These are phyloP conservation scores for Alternaria sp. DNA, from an alignment of 2,329 filamentous ascomycete genomes.

Conservation along the genomic window DNA sequence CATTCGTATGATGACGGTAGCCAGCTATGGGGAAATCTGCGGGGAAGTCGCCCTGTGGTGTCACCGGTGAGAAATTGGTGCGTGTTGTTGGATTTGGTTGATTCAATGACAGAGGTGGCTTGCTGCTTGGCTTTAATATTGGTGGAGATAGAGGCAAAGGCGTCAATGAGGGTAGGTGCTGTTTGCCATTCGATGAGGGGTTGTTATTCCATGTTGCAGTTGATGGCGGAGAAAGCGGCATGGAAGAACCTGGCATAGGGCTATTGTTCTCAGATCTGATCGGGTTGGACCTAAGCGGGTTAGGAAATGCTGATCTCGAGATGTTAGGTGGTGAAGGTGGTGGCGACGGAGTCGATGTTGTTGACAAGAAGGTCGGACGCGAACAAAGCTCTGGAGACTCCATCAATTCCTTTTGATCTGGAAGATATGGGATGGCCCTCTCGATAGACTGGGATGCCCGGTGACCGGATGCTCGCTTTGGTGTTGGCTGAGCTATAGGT, in stretches of 20 bases:
- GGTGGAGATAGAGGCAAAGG: constrained; percentile 47
- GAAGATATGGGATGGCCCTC: constrained; percentile 23
- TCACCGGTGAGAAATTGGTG: constrained; percentile 39
- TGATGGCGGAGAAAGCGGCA: constrained; percentile 36
- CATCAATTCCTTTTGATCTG: constrained; percentile 19
- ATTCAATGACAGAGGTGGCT: constrained; percentile 41
- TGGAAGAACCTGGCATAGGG: constrained; percentile 29
- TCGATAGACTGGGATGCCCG: constrained; percentile 35
- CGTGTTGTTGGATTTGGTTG: constrained; percentile 46
- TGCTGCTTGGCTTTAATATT: constrained; percentile 45
- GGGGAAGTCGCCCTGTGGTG: constrained; percentile 24
- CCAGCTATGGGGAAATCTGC: constrained; percentile 24
- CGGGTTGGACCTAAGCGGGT: constrained; percentile 35
- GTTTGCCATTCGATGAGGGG: constrained; percentile 25
- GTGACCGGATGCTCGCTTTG: constrained; percentile 17
- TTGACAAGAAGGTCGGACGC: constrained; percentile 47
- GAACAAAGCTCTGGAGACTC: constrained; percentile 23
- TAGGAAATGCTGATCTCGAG: constrained; percentile 34
- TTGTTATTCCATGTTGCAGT: constrained; percentile 28
- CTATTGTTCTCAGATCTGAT: constrained; percentile 25
- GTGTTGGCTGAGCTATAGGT: constrained; percentile 31
- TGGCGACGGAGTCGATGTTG: constrained; percentile 46
- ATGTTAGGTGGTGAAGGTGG: constrained; percentile 40
- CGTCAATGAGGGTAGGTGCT: constrained; percentile 33
- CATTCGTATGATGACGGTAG: constrained; percentile 16